Conservation (phyloP, 768 basidiomycete species). For the Kwoniella sp. region DNA sequence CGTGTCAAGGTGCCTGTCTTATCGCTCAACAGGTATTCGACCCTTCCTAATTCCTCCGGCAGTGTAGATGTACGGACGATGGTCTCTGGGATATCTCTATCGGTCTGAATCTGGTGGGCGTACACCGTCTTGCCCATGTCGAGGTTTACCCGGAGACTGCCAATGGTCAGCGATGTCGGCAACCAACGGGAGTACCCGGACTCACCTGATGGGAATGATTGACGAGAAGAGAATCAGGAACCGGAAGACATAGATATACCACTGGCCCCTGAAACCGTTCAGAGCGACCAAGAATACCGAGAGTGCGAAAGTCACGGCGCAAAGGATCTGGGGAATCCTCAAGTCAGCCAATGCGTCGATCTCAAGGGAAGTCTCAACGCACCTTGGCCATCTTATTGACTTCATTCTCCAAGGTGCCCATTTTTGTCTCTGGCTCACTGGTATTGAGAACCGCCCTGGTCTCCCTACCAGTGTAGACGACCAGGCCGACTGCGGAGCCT, state of each 20-base stretch:
- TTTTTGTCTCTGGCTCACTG: constrained; percentile 90
- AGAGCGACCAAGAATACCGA: constrained; percentile 88
- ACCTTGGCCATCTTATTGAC: constrained; percentile 96
- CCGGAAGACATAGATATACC: constrained; percentile 94
- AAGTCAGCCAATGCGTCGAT: not conserved
- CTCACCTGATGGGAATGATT: constrained; percentile 96
- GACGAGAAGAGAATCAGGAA: constrained; percentile 97
- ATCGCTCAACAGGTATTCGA: constrained; percentile 92
- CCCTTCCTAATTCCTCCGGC: constrained; percentile 90
- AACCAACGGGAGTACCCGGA: not conserved
- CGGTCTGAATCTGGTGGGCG: constrained; percentile 89
- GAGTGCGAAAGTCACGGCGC: constrained; percentile 84
- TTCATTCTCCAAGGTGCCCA: constrained; percentile 84
- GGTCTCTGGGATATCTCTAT: constrained; percentile 84
- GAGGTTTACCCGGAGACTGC: constrained; percentile 91
- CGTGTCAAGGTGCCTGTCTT: constrained; percentile 98
- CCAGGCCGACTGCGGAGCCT: constrained; percentile 84
- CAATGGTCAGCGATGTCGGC: not conserved
- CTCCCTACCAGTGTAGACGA: constrained; percentile 90
- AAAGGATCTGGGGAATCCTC: constrained; percentile 65
- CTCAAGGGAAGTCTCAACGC: constrained; percentile 8
- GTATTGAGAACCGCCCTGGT: constrained; percentile 99
- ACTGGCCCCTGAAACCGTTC: constrained; percentile 90
- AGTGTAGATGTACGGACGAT: constrained; percentile 97
- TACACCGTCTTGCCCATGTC: constrained; percentile 99